These are phyloP conservation scores for Canna indica DNA, from an alignment of 176 grass and related monocot species.

Conservation along the genomic window DNA sequence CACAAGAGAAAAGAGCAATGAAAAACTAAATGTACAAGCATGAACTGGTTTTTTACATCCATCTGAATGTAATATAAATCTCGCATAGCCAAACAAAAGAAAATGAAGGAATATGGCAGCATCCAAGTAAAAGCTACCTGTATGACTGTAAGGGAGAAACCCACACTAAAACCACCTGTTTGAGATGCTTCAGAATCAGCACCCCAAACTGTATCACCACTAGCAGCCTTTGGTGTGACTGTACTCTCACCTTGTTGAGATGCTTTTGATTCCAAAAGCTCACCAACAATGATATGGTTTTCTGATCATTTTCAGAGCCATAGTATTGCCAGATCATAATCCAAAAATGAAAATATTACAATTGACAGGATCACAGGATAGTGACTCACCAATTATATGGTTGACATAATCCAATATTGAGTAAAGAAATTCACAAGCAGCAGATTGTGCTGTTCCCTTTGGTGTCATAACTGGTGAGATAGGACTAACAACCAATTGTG, in stretches of 20 bases:
- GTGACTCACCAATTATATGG: conserved; percentile 73
- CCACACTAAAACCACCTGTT: conserved; percentile 88
- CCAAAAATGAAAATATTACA: conserved; percentile 7
- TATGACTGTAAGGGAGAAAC: conserved; percentile 78
- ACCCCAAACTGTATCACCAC: conserved; percentile 57
- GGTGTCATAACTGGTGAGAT: conserved; percentile 75
- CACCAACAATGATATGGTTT: conserved; percentile 86
- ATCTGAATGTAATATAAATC: conserved; percentile 4
- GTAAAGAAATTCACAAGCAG: conserved; percentile 56
- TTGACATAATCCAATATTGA: conserved; percentile 62
- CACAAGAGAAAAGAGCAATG: conserved; percentile 17
- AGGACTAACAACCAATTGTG: conserved; percentile 69
- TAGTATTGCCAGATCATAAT: conserved; percentile 21
- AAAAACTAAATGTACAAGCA: conserved; percentile 12
- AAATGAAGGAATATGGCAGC: conserved; percentile 2
- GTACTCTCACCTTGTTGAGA: conserved; percentile 45
- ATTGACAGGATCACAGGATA: conserved; percentile 7
- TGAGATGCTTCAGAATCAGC: conserved; percentile 81
- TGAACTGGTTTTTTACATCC: neutral
- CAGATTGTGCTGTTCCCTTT: conserved; percentile 55
- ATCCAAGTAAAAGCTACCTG: conserved; percentile 37
- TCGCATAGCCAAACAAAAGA: conserved; percentile 14
- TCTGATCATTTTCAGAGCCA: conserved; percentile 35
- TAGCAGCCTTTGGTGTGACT: conserved; percentile 49
- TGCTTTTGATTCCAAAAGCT: conserved; percentile 85